These are phyloP conservation scores for Hemileccinum rubropunctum DNA, from an alignment of 768 basidiomycete genomes.

Conservation along the genomic window DNA sequence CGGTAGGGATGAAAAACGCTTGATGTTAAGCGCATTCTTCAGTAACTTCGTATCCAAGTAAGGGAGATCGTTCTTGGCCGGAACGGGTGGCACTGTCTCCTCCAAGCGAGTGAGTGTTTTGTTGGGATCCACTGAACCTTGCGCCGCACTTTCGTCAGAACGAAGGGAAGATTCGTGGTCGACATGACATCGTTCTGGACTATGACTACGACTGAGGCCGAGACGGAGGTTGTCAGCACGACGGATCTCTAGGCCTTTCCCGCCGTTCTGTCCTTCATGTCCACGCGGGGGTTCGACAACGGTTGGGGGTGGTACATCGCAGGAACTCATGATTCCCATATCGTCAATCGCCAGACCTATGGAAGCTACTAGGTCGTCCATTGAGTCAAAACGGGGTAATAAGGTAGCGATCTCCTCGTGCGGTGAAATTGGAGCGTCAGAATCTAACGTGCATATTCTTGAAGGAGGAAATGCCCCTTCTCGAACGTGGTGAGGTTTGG, in stretches of 20 bases:
- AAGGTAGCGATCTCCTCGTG: slow-evolving; percentile 17
- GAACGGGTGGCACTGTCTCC: slow-evolving; percentile 28
- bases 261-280: slow-evolving; percentile 25
- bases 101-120: slow-evolving; percentile 13
- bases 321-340: slow-evolving; percentile 33
- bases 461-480: slow-evolving; percentile 70
- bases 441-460: slow-evolving; percentile 27
- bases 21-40: slow-evolving; percentile 33
- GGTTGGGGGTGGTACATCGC: slow-evolving; percentile 37
- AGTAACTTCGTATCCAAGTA: slow-evolving; percentile 20
- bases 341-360: slow-evolving; percentile 39
- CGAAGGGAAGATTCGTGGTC: slow-evolving; percentile 15
- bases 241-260: slow-evolving; percentile 32
- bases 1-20: slow-evolving; percentile 56
- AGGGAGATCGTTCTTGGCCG: slow-evolving; percentile 26
- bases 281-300: slow-evolving; percentile 39
- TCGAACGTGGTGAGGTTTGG: slow-evolving; percentile 37
- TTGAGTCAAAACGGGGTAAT: slow-evolving; percentile 29
- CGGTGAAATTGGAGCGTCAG: slow-evolving; percentile 12
- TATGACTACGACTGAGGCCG: slow-evolving; percentile 2
- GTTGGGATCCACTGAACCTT: slow-evolving; percentile 17
- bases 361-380: slow-evolving; percentile 38
- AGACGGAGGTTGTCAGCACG: slow-evolving; percentile 20
- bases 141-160: slow-evolving; percentile 19
- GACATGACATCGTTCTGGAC: slow-evolving; percentile 13